Base-by-base conservation (phyloP, 2,329 filamentous ascomycete species). In the Epichloe elymi region DNA sequence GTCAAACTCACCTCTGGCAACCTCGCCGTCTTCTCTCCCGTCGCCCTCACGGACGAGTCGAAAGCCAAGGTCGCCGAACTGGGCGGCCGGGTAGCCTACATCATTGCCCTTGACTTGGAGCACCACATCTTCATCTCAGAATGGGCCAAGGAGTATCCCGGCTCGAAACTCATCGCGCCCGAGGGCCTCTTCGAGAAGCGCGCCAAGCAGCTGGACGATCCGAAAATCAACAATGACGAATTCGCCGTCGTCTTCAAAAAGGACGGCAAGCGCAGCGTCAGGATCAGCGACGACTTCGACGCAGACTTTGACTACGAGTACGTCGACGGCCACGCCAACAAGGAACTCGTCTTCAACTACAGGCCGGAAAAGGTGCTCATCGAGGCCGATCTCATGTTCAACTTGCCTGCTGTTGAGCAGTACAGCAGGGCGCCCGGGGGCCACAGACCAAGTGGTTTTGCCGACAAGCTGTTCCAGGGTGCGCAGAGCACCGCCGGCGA, bases 111-210 rank as follows among this genome's bases (percentile, higher is more conserved):
- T 1, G 93, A 98, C 66, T 76, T 87, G 49, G 89, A 98, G 71
- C 93, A 98, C 68, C 93, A 98, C 75, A 88, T 98, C 65, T 94
- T 93, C 72, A 66, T 98, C 50, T 84, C 86, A 0, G 75, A 87
- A 46, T 98, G 93, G 91, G 81, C 86, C 60, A 71, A 78, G 46
- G 86, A 80, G 26, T 97, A 80, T 65, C 90, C 91, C 0, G 66
- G 76, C 41, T 90, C 91, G 35, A 82, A 83, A 60, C 75, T 98
- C 46, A 78, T 97, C 60, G 91, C 83, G 1, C 86, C 88, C 1
- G 83, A 91, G 60, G 88, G 87, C 0, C 79, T 98, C 1, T 82
- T 80, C 20, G 88, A 90, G 68, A 94, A 95, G 71, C 83, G 91
- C 40, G 77, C 78, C 53, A 74, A 77, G 56, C 74, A 76, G 53